These are phyloP conservation scores for Curvularia sp. DNA, from an alignment of 2,329 filamentous ascomycete species.

Conservation along the genomic window DNA sequence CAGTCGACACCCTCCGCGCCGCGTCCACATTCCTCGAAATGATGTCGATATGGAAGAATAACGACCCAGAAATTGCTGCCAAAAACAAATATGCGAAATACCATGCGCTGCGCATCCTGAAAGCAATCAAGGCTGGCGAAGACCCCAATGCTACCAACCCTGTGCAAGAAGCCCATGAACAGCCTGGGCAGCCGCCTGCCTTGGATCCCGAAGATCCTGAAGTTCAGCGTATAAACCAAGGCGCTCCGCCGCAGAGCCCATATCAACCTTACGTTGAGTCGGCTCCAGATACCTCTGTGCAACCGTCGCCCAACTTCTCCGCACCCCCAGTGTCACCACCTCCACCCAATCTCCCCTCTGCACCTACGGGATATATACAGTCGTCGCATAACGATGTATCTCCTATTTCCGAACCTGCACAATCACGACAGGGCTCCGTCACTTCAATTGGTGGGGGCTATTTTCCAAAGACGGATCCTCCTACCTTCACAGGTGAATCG, in stretches of 20 bases:
- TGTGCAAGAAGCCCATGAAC: slow-evolving; percentile 60
- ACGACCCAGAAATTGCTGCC: slow-evolving; percentile 75
- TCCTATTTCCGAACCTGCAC: slow-evolving; percentile 58
- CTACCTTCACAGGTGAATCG: slow-evolving; percentile 54
- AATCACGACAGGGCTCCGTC: slow-evolving; percentile 57
- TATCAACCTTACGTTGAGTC: slow-evolving; percentile 66
- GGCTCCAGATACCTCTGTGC: slow-evolving; percentile 62
- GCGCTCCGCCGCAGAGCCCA: slow-evolving; percentile 33
- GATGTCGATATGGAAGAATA: slow-evolving; percentile 78
- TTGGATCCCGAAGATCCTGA: slow-evolving; percentile 72
- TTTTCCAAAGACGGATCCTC: slow-evolving; percentile 60
- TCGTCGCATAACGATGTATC: slow-evolving; percentile 59
- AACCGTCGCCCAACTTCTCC: slow-evolving; percentile 52
- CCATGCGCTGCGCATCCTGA: slow-evolving; percentile 89
- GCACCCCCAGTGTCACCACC: slow-evolving; percentile 60
- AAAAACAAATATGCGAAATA: slow-evolving; percentile 98
- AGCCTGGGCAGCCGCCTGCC: slow-evolving; percentile 48
- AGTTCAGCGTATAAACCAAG: slow-evolving; percentile 61
- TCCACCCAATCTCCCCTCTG: slow-evolving; percentile 40
- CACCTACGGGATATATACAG: slow-evolving; percentile 41
- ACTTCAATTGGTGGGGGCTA: slow-evolving; percentile 61
- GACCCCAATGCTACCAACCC: slow-evolving; percentile 95
- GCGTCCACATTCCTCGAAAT: slow-evolving; percentile 92
- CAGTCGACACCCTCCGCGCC: slow-evolving; percentile 91
- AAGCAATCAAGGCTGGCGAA: slow-evolving; percentile 86